Base-by-base conservation (phyloP, 768 basidiomycete genomes). In the Boletellus ananiceps region DNA sequence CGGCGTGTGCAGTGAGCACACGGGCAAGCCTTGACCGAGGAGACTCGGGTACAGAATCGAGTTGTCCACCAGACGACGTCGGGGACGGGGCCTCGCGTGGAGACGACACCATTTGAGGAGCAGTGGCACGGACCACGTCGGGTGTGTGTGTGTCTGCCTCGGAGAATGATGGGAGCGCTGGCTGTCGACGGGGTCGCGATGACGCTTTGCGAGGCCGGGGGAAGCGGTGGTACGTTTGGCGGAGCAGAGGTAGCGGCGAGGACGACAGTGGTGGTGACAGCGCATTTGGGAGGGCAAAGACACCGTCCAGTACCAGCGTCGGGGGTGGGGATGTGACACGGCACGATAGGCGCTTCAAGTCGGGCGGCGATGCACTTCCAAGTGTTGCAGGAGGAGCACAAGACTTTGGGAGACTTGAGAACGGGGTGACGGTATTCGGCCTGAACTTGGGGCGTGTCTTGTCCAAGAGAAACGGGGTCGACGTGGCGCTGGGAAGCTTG, bases 11-110 rank as follows among this genome's bases (percentile, higher is more conserved):
- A 4, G 40, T 46, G n/a, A 63, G 46, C 2, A 61, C 60, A 11
- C 27, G 48, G 4, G 60, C 60, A 13, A 61, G 60, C 41, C 50
- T 61, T 4, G 61, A 60, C 5, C 60, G 51, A 5, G 60, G 61
- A 1, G 57, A 61, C 8, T 59, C 53, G 3, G 36, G 12, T 14
- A 40, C n/a, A 14, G 23, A 9, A 16, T 15, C 34, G 5, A 40
- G 6, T 1, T 6, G 25, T 41, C 9, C 27, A 3, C 7, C 29
- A 11, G 11, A 9, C 4, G n/a, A 9, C 0, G 8, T 21, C 0
- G 15, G 34, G n/a, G 35, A 46, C 8, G 34, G 18, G 8, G 8
- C 7, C 5, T 5, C 9, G 2, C 18, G 19, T 1, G 14, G 40
- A 8, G 23, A 18, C 32, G 5, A 15, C 9, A 8, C 11, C 29